phyloP scores from a whole-genome alignment of 1,139 yeast species.

The Geotrichum macrosporum region DNA sequence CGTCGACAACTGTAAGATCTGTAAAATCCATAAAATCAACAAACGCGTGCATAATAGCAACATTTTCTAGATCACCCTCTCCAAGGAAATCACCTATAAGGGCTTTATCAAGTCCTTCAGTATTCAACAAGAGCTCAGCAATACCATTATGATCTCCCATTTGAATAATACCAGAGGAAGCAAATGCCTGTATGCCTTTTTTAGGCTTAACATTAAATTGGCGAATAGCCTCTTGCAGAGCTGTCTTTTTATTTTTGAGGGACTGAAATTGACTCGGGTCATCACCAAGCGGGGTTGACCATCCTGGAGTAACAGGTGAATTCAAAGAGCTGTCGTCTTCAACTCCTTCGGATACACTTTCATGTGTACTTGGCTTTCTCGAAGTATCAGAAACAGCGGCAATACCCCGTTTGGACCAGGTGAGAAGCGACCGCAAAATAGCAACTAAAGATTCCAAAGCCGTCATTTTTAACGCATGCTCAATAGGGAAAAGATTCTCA shows the following conservation, averaged over 20 bases:
- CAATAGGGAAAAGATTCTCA: constrained; percentile 37
- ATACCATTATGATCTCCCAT: constrained; percentile 60
- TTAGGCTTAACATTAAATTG: constrained; percentile 84
- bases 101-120: constrained; percentile 80
- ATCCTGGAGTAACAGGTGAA: constrained; percentile 21
- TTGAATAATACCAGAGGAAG: constrained; percentile 59
- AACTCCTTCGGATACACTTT: constrained; percentile 20
- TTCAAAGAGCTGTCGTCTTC: constrained; percentile 13
- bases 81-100: constrained; percentile 89
- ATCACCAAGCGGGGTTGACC: constrained; percentile 39
- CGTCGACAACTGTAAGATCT: constrained; percentile 68
- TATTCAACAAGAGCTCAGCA: constrained; percentile 67
- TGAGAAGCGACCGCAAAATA: constrained; percentile 70
- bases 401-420: constrained; percentile 84
- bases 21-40: constrained; percentile 83
- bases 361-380: constrained; percentile 1
- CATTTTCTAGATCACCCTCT: constrained; percentile 74
- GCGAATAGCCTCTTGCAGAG: constrained; percentile 60
- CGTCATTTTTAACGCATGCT: constrained; percentile 77
- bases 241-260: constrained; percentile 77
- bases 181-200: constrained; percentile 62
- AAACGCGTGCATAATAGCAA: constrained; percentile 87
- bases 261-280: constrained; percentile 84
- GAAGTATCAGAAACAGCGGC: constrained; percentile 29
- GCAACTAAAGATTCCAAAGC: constrained; percentile 79